These are phyloP conservation scores for Fusarium sp. DNA, from an alignment of 2,329 filamentous ascomycete genomes.

Conservation along the genomic window DNA sequence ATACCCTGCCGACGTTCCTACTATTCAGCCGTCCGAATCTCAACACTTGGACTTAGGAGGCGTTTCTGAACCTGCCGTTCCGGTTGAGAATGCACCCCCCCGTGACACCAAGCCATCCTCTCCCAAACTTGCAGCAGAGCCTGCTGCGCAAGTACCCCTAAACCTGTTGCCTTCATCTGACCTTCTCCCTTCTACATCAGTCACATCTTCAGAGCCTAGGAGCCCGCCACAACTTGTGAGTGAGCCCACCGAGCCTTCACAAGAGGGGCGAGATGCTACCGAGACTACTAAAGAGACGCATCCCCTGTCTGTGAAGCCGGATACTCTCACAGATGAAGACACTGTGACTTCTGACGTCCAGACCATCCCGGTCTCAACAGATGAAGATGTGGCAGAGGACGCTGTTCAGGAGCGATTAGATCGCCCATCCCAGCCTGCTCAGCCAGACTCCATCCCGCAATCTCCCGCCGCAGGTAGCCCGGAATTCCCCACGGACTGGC, in stretches of 20 bases:
- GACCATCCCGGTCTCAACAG: background rate
- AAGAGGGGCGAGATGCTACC: background rate
- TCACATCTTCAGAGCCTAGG: background rate
- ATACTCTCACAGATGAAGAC: background rate
- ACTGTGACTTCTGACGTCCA: background rate
- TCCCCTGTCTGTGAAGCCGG: background rate
- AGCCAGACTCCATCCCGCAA: background rate
- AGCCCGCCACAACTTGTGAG: background rate
- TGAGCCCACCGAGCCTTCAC: background rate
- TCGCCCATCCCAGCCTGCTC: conserved; percentile 3
- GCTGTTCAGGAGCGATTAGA: background rate
- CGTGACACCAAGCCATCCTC: background rate
- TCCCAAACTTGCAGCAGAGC: background rate
- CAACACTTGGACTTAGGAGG: background rate
- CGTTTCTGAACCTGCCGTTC: background rate
- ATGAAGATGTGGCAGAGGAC: background rate
- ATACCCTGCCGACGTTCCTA: background rate
- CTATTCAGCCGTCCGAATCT: background rate
- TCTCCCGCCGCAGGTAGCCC: background rate
- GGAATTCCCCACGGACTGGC: background rate
- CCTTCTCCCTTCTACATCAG: background rate
- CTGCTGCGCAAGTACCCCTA: background rate
- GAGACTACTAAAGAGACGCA: background rate
- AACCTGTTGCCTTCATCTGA: background rate
- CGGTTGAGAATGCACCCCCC: background rate